A percentile compares a stretch with the other conserved stretches of the same genome.
Evolutionary conservation across 1,284 basidiomycete genomes (phyloP).

Genomic region (Ganoderma sinense): DNA sequence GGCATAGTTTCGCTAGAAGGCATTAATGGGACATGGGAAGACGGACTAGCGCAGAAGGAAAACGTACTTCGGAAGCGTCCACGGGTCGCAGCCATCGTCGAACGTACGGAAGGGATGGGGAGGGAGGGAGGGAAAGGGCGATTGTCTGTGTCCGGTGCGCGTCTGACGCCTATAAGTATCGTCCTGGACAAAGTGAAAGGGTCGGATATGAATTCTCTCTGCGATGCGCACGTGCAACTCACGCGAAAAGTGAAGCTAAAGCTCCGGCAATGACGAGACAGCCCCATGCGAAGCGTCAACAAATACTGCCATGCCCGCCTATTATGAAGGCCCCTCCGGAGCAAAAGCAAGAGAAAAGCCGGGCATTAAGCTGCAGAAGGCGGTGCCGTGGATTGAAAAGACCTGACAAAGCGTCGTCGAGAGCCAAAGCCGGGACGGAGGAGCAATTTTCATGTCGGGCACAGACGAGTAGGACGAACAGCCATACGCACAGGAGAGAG

Average conservation of each 20-base stretch:
- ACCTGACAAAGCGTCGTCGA: slow-evolving; percentile 25
- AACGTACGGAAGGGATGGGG: slow-evolving; percentile 20
- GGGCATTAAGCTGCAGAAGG: slow-evolving; percentile 35
- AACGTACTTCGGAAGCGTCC: slow-evolving; percentile 34
- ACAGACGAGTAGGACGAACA: slow-evolving; percentile 31
- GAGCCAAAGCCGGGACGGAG: slow-evolving; percentile 20
- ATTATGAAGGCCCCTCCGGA: slow-evolving; percentile 31
- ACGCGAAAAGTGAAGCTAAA: slow-evolving; percentile 38
- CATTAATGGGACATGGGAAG: slow-evolving; percentile 16
- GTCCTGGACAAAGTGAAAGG: slow-evolving; percentile 35
- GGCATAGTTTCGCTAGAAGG: slow-evolving; percentile 38
- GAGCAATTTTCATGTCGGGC: slow-evolving; percentile 29
- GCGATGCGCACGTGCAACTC: slow-evolving; percentile 40
- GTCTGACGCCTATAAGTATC: slow-evolving; percentile 40
- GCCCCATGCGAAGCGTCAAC: slow-evolving; percentile 25
- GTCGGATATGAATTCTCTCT: slow-evolving; percentile 37
- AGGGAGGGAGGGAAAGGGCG: slow-evolving; percentile 25
- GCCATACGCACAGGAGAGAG: slow-evolving; percentile 37
- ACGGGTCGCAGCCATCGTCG: slow-evolving; percentile 28
- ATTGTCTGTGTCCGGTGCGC: slow-evolving; percentile 28
- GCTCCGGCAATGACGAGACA: slow-evolving; percentile 25
- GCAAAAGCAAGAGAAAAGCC: slow-evolving; percentile 30
- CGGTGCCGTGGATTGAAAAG: slow-evolving; percentile 28
- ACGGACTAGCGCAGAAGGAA: slow-evolving; percentile 2
- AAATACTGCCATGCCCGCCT: slow-evolving; percentile 22